Conservation (phyloP, 208 protist species). For the Trypanosoma melophagium region DNA sequence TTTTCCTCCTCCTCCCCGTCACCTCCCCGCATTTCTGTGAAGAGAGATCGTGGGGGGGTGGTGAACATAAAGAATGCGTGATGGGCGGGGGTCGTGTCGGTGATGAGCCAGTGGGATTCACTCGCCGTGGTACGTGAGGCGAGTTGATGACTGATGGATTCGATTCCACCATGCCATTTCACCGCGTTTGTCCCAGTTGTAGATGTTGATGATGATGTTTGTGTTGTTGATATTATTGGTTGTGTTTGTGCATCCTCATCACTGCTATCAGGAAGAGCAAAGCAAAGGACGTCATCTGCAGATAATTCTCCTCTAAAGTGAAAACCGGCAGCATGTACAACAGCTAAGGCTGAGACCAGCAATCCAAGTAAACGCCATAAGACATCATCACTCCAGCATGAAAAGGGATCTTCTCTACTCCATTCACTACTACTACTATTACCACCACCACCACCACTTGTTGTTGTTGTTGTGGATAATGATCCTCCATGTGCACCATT, state of each 20-base stretch:
- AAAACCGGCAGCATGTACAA: constrained; percentile 60
- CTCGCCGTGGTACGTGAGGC: constrained; percentile 26
- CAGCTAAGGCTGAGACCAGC: constrained; percentile 58
- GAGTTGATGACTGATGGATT: constrained; percentile 27
- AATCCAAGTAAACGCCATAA: constrained; percentile 71
- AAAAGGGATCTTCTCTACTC: constrained; percentile 18
- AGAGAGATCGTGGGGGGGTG: constrained; percentile 25
- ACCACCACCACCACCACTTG: not conserved
- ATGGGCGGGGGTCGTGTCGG: constrained; percentile 42
- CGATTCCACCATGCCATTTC: not conserved
- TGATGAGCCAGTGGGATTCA: constrained; percentile 27
- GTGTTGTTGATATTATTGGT: not conserved
- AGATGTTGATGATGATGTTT: not conserved
- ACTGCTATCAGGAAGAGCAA: constrained; percentile 36
- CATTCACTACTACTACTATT: not conserved
- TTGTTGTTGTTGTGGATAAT: not conserved
- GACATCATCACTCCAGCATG: constrained; percentile 71
- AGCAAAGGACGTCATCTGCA: constrained; percentile 64
- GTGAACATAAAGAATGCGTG: constrained; percentile 51
- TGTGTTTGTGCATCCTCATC: constrained; percentile 14
- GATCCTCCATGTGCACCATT: not conserved
- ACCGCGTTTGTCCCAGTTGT: not conserved
- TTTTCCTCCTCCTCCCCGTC: not conserved
- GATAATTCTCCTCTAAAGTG: constrained; percentile 69
- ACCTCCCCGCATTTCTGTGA: not conserved